Percentiles rank a stretch among this genome's conserved stretches.
Evolutionary conservation across 2,329 filamentous ascomycete genomes (phyloP).

Genomic region (Pseudocercospora eumusae): DNA sequence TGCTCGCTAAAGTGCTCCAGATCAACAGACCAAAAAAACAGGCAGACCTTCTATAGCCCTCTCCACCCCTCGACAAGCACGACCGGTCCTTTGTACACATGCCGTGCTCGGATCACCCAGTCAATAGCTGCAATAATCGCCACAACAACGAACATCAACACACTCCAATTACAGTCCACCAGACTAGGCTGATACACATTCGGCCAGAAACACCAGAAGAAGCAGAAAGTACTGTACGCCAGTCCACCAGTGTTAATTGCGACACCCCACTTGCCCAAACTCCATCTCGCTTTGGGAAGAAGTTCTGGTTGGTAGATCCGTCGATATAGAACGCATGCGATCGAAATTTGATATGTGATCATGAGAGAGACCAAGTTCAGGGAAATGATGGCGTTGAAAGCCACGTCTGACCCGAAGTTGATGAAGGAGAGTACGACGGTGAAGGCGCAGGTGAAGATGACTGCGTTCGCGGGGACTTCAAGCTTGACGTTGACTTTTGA

Average conservation of each 20-base stretch:
- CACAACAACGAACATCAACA: slow-evolving; percentile 29
- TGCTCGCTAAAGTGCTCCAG: neutral
- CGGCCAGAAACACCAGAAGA: slow-evolving; percentile 49
- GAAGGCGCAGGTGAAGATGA: slow-evolving; percentile 30
- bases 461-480: slow-evolving; percentile 32
- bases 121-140: slow-evolving; percentile 25
- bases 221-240: slow-evolving; percentile 41
- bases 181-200: slow-evolving; percentile 13
- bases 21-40: neutral
- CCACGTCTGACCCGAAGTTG: slow-evolving; percentile 32
- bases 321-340: slow-evolving; percentile 45
- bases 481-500: slow-evolving; percentile 18
- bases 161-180: slow-evolving; percentile 24
- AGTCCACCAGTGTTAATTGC: slow-evolving; percentile 43
- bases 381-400: slow-evolving; percentile 44
- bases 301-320: slow-evolving; percentile 42
- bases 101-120: slow-evolving; percentile 25
- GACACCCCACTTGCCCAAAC: slow-evolving; percentile 43
- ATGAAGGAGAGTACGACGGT: slow-evolving; percentile 33
- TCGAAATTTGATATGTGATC: slow-evolving; percentile 46
- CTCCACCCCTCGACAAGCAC: slow-evolving; percentile 24
- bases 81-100: slow-evolving; percentile 27
- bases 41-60: neutral
- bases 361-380: slow-evolving; percentile 44
- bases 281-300: slow-evolving; percentile 44